Base-by-base conservation (phyloP, 2,329 filamentous ascomycete species). In the Aureobasidium sp. region DNA sequence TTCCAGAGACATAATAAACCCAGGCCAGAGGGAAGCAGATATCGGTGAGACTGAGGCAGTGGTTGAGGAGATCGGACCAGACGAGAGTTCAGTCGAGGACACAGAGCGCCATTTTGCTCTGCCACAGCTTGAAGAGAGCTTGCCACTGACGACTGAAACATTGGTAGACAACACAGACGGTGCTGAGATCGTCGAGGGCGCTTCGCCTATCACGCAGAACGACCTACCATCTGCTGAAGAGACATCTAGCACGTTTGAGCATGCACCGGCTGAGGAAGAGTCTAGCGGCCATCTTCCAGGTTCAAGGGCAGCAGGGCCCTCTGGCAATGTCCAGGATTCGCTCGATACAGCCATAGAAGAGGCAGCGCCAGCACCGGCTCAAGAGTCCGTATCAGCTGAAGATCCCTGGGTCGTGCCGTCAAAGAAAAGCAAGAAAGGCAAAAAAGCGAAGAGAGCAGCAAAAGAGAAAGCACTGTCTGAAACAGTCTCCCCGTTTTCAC, bases 401-500 rank as follows among this genome's bases (percentile, higher is more conserved):
- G 39, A 57, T 41, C 2, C 6, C 15, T 44, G 41, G 53, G 4
- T 41, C 2, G 10, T 46, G 39, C 53, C 46, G 10, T 43, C 46
- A 0, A 27, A 53, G 26, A 57, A 34, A 7, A 63, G 63, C 13
- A 71, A 69, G n/a, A 63, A 72, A 48, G 69, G 68, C 13, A 70
- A 71, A 63, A 72, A 72, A 51, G 66, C 52, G 17, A 63, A 62
- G 56, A 63, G 57, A 52, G 41, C 32, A 12, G 63, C 55, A 27
- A 51, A 34, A 27, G 37, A 47, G 12, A n/a, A 27, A 10, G 9
- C 29, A 17, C 13, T 47, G n/a, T 24, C 9, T 6, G 53, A 47
- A 17, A 17, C 24, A 9, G 24, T 34, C 17, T 5, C 29, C 5
- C 24, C 10, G 32, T 46, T n/a, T 5, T 27, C 37, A 8, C 2